These are phyloP conservation scores for Huntiella omanensis DNA, from an alignment of 2,329 filamentous ascomycete genomes.

Conservation along the genomic window DNA sequence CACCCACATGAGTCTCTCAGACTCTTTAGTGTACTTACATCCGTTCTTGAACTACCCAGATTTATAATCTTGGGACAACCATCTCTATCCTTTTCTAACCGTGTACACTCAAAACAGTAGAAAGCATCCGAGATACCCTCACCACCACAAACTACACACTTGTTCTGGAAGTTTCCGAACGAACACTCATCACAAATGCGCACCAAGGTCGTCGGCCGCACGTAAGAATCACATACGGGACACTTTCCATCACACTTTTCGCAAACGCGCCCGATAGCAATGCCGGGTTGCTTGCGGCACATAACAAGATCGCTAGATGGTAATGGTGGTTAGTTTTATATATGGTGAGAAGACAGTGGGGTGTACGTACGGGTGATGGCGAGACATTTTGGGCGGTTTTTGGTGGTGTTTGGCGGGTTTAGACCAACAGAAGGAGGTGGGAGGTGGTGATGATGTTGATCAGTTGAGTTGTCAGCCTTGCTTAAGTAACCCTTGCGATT, in stretches of 20 bases:
- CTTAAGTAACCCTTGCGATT: not conserved
- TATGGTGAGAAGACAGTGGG: not conserved
- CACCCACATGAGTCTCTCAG: no score
- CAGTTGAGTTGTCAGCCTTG: slow-evolving; percentile 6
- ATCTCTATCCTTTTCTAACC: slow-evolving; percentile 89
- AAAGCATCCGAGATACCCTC: slow-evolving; percentile 97
- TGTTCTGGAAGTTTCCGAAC: slow-evolving; percentile 99
- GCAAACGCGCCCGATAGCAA: slow-evolving; percentile 94
- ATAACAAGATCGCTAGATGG: slow-evolving; percentile 71
- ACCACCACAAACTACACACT: slow-evolving; percentile 95
- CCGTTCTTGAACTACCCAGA: slow-evolving; percentile 82
- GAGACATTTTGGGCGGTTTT: slow-evolving; percentile 46
- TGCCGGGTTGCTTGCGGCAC: slow-evolving; percentile 97
- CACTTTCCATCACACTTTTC: slow-evolving; percentile 99
- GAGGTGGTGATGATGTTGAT: not conserved
- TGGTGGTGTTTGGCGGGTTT: not conserved
- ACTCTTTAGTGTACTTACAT: slow-evolving; percentile 35
- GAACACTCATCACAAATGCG: slow-evolving; percentile 99
- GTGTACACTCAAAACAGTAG: slow-evolving; percentile 97
- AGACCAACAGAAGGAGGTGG: not conserved
- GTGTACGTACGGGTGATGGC: slow-evolving; percentile 66
- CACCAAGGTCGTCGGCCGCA: slow-evolving; percentile 88
- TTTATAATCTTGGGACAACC: slow-evolving; percentile 99
- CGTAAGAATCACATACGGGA: slow-evolving; percentile 96
- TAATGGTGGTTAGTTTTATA: not conserved